Evolutionary conservation across 805 yeast genomes (phyloP), one percentile per base, ranked within the genome.

Genomic region (Priceomyces melissophilus): DNA sequence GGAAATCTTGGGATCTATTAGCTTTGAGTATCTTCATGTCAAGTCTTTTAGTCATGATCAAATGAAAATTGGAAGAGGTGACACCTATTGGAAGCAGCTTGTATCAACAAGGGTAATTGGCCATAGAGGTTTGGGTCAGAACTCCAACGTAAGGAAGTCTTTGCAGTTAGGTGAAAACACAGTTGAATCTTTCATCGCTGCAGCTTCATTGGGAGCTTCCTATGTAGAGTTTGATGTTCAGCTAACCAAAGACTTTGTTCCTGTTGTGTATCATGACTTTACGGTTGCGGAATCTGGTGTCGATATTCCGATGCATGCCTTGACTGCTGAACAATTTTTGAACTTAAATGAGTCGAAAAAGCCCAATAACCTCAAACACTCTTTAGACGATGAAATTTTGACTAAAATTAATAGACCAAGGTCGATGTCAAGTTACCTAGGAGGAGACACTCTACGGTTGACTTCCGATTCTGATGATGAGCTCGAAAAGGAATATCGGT

Each of bases 171-270:
- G 98, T 32, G 98, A 91, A 55, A 91, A 91, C 60, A 91, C 98
- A 0, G 84, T 91, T 14, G 96, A 91, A 54, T 86, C 96, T 0
- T 91, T 91, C 54, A 85, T 91, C 57, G 95, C 96, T 10, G 98
- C 98, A 0, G 96, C 97, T 0, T 88, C 95, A 2, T 69, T 91
- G 49, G 98, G 98, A 31, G 98, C 98, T 1, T 84, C 95, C 2
- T 91, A 91, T 55, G 97, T 91, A 39, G 98, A 91, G 63, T 91
- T 91, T 59, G 98, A 91, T 63, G 98, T 91, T 35, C 98, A 91
- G 58, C 69, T 91, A 50, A 91, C 98, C 11, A 88, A 89, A 57
- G 98, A 91, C 60, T 72, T 73, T 48, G 81, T 87, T 9, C 97
- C 98, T 2, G 98, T 91, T 5, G 85, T 91, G 23, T 91, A 91